phyloP scores from a whole-genome alignment of 352 stramenopile genomes.

The Pythium dissimile region DNA sequence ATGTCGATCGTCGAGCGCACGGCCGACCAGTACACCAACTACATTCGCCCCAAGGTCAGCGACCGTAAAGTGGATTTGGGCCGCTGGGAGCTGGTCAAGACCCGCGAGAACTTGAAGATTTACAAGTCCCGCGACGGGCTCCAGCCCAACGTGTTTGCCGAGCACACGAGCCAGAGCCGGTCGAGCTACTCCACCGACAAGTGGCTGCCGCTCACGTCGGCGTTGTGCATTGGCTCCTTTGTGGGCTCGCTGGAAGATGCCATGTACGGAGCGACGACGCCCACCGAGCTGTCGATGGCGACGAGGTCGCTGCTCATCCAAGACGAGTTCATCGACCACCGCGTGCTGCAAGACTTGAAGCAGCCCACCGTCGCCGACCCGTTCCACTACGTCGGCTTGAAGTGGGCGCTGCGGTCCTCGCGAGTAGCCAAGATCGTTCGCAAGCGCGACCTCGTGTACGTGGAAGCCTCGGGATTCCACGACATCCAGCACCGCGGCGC shows the following conservation, averaged over 20 bases:
- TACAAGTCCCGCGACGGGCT: background rate
- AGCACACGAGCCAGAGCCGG: background rate
- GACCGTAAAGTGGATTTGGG: background rate
- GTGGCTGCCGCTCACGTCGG: background rate
- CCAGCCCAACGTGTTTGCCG: background rate
- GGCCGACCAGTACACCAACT: background rate
- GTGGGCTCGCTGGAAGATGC: constrained; percentile 9
- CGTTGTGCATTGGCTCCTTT: constrained; percentile 8
- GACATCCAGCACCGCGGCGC: background rate
- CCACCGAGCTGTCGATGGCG: constrained; percentile 2
- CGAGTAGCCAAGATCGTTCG: constrained; percentile 17
- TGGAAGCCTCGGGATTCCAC: constrained; percentile 5
- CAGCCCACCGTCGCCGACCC: background rate
- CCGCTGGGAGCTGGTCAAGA: constrained; percentile 1
- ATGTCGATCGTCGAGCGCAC: background rate
- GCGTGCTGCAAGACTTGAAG: constrained; percentile 1
- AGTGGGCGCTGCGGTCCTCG: background rate
- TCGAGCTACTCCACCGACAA: background rate
- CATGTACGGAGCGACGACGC: constrained; percentile 6
- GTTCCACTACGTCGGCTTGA: constrained; percentile 12
- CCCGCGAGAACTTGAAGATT: background rate
- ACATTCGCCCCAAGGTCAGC: background rate
- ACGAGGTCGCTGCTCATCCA: background rate
- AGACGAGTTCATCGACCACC: constrained; percentile 5
- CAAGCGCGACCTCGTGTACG: background rate